Evolutionary conservation across 2,329 filamentous ascomycete species (phyloP), one percentile per base, ranked within the genome.

Genomic region (Aspergillus flavus): DNA sequence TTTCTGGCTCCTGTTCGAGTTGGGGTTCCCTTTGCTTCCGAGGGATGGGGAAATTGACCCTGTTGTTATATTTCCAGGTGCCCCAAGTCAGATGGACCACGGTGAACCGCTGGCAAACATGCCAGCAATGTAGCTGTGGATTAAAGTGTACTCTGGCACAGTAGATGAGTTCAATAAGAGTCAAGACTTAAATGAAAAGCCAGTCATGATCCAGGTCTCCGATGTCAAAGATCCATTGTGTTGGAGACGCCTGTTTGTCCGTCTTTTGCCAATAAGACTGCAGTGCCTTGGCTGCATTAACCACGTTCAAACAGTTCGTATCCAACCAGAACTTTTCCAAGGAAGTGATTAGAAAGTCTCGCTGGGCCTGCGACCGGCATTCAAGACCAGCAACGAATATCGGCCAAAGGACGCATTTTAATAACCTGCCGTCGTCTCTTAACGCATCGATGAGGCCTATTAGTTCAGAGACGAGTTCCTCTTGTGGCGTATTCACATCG

Each of bases 341-440:
- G 28, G 63, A 72, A 6, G 48, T 61, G 19, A 68, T 59, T 2
- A 77, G 46, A 41, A 73, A 71, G 2, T 68, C 59, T 21, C 70
- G 61, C 48, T 77, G 68, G 2, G 64, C 53, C 30, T 64, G 65
- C 56, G 55, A 61, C n/a, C 57, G 65, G 54, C 70, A 75, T 45
- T 77, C 74, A 26, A 77, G 52, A 1, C 74, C 75, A 11, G 74
- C 74, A 36, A 77, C 68, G 30, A 74, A 75, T 1, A 75, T 75
- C 0, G 74, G 75, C 75, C 75, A 77, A 0, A 77, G 68, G 19
- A 76, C 63, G 34, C 75, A 77, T 41, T 77, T 77, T 61, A 76
- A 75, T 19, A 76, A 57, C 10, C 62, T 55, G 2, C 63, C 45
- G 19, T 76, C 64, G 6, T 69, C 63, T 50, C 70, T 69, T 57